Base-by-base conservation (phyloP, 2,329 filamentous ascomycete species). In the Myriosclerotinia duriaeana region DNA sequence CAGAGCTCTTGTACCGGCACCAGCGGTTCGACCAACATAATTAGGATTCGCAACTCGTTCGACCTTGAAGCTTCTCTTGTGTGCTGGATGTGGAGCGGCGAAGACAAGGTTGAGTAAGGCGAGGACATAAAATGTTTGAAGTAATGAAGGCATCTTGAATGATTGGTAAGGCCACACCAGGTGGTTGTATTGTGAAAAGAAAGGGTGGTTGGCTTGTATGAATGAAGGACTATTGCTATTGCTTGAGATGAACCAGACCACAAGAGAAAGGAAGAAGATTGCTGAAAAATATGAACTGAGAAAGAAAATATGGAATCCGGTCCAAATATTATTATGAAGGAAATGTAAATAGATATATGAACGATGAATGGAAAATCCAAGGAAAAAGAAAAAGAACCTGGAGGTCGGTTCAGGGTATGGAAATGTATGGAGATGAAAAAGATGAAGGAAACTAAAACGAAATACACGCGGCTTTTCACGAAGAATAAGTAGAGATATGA, bases 1-100 rank as follows among this genome's bases (percentile, higher is more conserved):
- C 71, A 93, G 81, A 61, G 88, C 87, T 65, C 73, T 77, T 0
- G 74, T 75, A 50, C 74, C 75, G 36, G 74, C 74, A 53, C 74
- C 74, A 14, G 70, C 64, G 5, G 71, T 59, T 52, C 73, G 67
- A 22, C 72, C 68, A 55, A 68, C 79, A 74, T 87, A 86, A 66
- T 80, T 79, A n/a, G 78, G 78, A 60, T 77, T 77, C 20, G 70
- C 63, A 15, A 74, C 69, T 64, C 75, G 73, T 54, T 72, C 71
- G 52, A 77, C 73, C 54, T 74, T 76, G 70, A 77, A 77, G 67
- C 71, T 73, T 64, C 75, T 71, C 56, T 75, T 76, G 62, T 74
- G 69, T 71, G 87, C 87, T 62, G 40, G 40, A 11, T 38, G 38
- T 46, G 87, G 75, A 66, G 75, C 80, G 38, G 84, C 81, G 52